Conservation (phyloP, 2,329 filamentous ascomycete genomes). For the Exophiala calicioides region DNA sequence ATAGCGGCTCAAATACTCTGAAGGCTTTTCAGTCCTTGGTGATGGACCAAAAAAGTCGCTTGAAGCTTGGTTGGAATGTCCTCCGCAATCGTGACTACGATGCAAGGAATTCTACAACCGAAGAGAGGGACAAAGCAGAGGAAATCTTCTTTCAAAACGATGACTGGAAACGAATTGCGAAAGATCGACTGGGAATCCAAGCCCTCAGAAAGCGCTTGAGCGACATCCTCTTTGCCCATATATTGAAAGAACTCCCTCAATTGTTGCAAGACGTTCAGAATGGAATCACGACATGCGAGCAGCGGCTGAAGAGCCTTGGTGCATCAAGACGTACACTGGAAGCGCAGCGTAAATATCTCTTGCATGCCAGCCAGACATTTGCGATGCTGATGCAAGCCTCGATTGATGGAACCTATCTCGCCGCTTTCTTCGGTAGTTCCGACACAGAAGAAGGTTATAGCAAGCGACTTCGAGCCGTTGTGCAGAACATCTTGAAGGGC, state of each 20-base stretch:
- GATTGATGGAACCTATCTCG: conserved; percentile 44
- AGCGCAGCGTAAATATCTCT: conserved; percentile 38
- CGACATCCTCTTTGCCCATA: conserved; percentile 38
- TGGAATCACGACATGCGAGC: conserved; percentile 39
- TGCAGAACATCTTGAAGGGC: conserved; percentile 32
- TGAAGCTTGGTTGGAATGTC: conserved; percentile 54
- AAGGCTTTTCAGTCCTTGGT: conserved; percentile 32
- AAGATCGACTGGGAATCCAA: conserved; percentile 35
- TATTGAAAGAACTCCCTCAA: conserved; percentile 37
- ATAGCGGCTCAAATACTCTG: conserved; percentile 34
- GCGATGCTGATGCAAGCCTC: conserved; percentile 41
- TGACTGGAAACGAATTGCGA: conserved; percentile 35
- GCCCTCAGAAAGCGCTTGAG: conserved; percentile 37
- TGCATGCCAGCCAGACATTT: conserved; percentile 42
- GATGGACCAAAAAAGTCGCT: conserved; percentile 34
- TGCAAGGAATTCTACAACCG: conserved; percentile 12
- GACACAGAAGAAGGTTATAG: conserved; percentile 25
- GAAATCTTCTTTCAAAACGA: conserved; percentile 36
- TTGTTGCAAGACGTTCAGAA: conserved; percentile 41
- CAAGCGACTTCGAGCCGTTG: conserved; percentile 35
- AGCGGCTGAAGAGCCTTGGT: conserved; percentile 51
- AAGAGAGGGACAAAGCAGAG: conserved; percentile 37
- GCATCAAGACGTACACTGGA: conserved; percentile 35
- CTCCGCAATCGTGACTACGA: conserved; percentile 49
- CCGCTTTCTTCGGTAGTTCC: conserved; percentile 42